Base-by-base conservation (phyloP, 2,329 filamentous ascomycete species). In the Aquanectria penicillioides region DNA sequence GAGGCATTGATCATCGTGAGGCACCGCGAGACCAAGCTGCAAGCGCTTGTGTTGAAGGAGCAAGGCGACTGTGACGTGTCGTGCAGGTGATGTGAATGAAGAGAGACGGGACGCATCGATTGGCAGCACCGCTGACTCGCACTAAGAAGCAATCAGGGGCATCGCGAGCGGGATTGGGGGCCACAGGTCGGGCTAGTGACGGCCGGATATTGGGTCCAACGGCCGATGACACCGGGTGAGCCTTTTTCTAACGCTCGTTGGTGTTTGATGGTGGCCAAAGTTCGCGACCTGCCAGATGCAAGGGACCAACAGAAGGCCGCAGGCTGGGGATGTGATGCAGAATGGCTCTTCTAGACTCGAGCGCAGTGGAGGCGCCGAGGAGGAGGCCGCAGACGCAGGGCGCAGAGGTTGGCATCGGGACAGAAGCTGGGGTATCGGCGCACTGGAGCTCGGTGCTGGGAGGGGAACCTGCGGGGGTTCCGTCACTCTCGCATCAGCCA, bases 41-140 rank as follows among this genome's bases (percentile, higher is more conserved):
- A 46, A 56, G 51, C 29, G 41, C 52, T 50, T 18, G 18, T 6
- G 29, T 51, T 40, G 49, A 33, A 38, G 40, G 44, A 31, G n/a
- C 37, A 25, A 33, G 44, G 57, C 10, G 22, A 50, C 57, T 63
- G 67, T 69, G 67, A 69, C 68, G 51, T 49, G 41, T 56, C 63
- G 40, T 69, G 67, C 67, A 69, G 67, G 67, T 69, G 62, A 63
- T 29, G 49, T 47, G 41, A 54, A 25, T 29, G 49, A 62, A 68
- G 50, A 43, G 37, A 51, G 23, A 62, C 51, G 66, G 63, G 60
- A 67, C 50, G 53, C 53, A 58, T 57, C 54, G 58, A 69, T 69
- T 69, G 67, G 66, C 57, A 65, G 63, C 61, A 55, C 50, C 20
- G 36, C 26, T 47, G 52, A 63, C 57, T 60, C 56, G 57, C 62